Evolutionary conservation across 306 rosid species (phyloP), one percentile per base, ranked within the genome.

Genomic region (Cucurbita moschata): DNA sequence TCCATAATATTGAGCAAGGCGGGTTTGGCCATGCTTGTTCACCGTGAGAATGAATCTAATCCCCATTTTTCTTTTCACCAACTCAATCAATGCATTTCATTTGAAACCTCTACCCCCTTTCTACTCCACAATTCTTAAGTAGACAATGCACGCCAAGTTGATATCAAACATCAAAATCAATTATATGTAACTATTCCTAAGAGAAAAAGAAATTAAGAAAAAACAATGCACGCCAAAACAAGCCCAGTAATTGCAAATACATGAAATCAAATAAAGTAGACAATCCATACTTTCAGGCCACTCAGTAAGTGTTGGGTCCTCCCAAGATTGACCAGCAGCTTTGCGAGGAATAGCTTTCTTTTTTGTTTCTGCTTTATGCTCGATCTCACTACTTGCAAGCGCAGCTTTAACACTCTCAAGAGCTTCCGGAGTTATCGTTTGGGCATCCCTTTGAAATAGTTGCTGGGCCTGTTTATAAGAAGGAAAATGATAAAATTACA

Each of bases 301-400:
- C 71, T 94, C 97, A 16, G 97, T 84, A 54, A 91, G 99, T 7
- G 93, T 81, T 8, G 97, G 97, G 72, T 94, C 99, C 87, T 91
- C 97, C 99, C 99, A 94, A 4, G 89, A 7, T 76, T 82, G 99
- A 7, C 99, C 96, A 12, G 97, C 99, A 75, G 97, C 99, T 83
- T 89, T 94, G 13, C 97, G 92, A 77, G 99, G 99, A 77, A 94
- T 66, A 21, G 97, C 96, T 81, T 89, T 94, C 97, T 83, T 91
- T 76, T 91, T 94, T 0, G 87, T 79, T 40, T 89, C 96, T 4
- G 92, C 87, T 65, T 91, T 94, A 76, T 86, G 89, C 83, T 94
- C 99, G 15, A 86, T 86, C 47, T 94, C 96, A 42, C 97, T 89
- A 82, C 79, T 94, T 35, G 97, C 95, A 73, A 94, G 89, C 7